These are phyloP conservation scores for Carex myosuroides DNA, from an alignment of 176 grass and related monocot species.

Conservation along the genomic window DNA sequence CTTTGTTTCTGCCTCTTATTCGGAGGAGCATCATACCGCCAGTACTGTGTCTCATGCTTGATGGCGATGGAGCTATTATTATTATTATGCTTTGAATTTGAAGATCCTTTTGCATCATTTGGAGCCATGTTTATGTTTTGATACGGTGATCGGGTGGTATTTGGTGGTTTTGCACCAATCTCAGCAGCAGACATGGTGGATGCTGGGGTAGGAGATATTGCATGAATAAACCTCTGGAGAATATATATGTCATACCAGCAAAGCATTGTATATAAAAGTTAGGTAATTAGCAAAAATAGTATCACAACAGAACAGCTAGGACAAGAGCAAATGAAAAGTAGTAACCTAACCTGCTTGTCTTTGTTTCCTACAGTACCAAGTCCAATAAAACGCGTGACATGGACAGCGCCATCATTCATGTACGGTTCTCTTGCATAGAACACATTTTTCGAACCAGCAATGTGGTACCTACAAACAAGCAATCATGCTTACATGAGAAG, in stretches of 20 bases:
- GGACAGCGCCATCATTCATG: conserved; percentile 51
- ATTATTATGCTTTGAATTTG: conserved; percentile 45
- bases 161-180: conserved; percentile 56
- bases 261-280: not conserved
- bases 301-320: not conserved
- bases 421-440: conserved; percentile 91
- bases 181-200: conserved; percentile 71
- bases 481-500: not conserved
- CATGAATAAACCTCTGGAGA: conserved; percentile 98
- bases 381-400: conserved; percentile 87
- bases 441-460: conserved; percentile 78
- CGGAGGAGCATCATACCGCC: conserved; percentile 76
- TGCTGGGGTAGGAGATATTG: conserved; percentile 95
- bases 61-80: conserved; percentile 23
- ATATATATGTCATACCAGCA: conserved; percentile 22
- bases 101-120: conserved; percentile 41
- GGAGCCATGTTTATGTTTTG: conserved; percentile 23
- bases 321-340: conserved; percentile 13
- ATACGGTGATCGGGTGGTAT: conserved; percentile 77
- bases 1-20: conserved; percentile 61
- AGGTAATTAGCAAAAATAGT: not conserved
- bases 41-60: conserved; percentile 52
- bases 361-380: conserved; percentile 90
- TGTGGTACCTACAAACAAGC: conserved; percentile 65
- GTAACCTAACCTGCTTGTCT: conserved; percentile 74